Conservation (phyloP, 768 basidiomycete species). For the Grammothele lineata region DNA sequence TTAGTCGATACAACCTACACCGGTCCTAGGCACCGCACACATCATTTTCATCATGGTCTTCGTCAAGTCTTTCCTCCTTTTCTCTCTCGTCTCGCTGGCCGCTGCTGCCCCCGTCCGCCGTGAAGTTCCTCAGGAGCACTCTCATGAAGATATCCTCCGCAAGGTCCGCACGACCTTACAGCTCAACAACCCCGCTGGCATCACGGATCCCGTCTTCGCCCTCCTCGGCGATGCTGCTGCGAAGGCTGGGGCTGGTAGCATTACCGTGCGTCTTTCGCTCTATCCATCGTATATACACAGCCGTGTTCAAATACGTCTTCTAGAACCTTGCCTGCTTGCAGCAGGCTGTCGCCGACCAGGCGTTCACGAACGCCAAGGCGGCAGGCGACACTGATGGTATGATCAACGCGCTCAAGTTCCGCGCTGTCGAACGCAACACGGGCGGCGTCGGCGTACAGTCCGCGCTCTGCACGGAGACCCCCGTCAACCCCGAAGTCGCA, state of each 20-base stretch:
- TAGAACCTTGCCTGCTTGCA: constrained; percentile 60
- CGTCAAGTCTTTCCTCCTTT: constrained; percentile 31
- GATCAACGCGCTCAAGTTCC: constrained; percentile 56
- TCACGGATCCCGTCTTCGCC: constrained; percentile 59
- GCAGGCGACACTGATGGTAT: constrained; percentile 51
- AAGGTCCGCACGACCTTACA: constrained; percentile 44
- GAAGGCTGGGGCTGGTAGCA: constrained; percentile 45
- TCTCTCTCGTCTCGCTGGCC: constrained; percentile 32
- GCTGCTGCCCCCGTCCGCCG: constrained; percentile 44
- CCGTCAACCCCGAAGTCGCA: constrained; percentile 62
- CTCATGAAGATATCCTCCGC: constrained; percentile 54
- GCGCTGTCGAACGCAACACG: constrained; percentile 65
- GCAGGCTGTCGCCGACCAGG: constrained; percentile 62
- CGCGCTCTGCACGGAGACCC: constrained; percentile 48
- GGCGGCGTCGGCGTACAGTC: constrained; percentile 45
- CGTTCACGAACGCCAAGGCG: constrained; percentile 71
- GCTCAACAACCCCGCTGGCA: constrained; percentile 54
- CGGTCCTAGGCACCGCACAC: constrained; percentile 9
- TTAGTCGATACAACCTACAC: constrained; percentile 22
- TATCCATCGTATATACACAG: not conserved
- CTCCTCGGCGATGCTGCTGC: constrained; percentile 67
- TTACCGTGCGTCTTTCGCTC: constrained; percentile 36
- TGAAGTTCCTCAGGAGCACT: constrained; percentile 70
- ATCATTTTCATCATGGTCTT: constrained; percentile 32
- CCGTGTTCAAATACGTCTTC: not conserved